Percentiles rank a stretch among this genome's conserved stretches.
These are phyloP conservation scores for Microcyclosporella mali DNA, from an alignment of 2,329 filamentous ascomycete species.

Conservation along the genomic window DNA sequence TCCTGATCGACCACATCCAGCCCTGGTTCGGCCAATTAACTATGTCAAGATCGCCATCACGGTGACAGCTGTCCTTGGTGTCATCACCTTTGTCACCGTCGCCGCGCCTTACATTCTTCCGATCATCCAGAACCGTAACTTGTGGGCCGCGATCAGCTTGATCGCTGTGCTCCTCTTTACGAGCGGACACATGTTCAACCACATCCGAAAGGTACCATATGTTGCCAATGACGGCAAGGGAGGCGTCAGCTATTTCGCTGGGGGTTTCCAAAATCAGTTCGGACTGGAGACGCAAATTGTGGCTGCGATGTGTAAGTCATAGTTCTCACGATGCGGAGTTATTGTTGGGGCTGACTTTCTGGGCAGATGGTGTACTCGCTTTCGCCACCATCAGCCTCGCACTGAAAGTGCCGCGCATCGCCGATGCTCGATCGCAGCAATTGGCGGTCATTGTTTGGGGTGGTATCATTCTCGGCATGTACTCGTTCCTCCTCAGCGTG, in stretches of 20 bases:
- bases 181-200: constrained; percentile 98
- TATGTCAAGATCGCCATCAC: constrained; percentile 67
- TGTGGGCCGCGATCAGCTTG: constrained; percentile 87
- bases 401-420: constrained; percentile 84
- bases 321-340: background rate
- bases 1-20: constrained; percentile 66
- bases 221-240: constrained; percentile 78
- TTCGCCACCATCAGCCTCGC: constrained; percentile 89
- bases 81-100: constrained; percentile 62
- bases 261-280: constrained; percentile 87
- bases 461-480: constrained; percentile 69
- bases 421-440: constrained; percentile 69
- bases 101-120: constrained; percentile 74
- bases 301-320: constrained; percentile 77
- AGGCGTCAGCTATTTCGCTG: constrained; percentile 82
- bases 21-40: constrained; percentile 79
- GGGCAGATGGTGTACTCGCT: constrained; percentile 66
- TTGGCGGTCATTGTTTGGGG: constrained; percentile 76
- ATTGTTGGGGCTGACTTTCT: constrained; percentile 17
- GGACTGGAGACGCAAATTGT: constrained; percentile 94
- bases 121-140: constrained; percentile 77
- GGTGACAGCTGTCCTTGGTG: constrained; percentile 63
- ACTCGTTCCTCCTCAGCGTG: constrained; percentile 88
- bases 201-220: constrained; percentile 93
- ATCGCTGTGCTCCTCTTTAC: constrained; percentile 89